Evolutionary conservation across 2,329 filamentous ascomycete species (phyloP), one percentile per base, ranked within the genome.

Genomic region (Cyanodermella asteris): DNA sequence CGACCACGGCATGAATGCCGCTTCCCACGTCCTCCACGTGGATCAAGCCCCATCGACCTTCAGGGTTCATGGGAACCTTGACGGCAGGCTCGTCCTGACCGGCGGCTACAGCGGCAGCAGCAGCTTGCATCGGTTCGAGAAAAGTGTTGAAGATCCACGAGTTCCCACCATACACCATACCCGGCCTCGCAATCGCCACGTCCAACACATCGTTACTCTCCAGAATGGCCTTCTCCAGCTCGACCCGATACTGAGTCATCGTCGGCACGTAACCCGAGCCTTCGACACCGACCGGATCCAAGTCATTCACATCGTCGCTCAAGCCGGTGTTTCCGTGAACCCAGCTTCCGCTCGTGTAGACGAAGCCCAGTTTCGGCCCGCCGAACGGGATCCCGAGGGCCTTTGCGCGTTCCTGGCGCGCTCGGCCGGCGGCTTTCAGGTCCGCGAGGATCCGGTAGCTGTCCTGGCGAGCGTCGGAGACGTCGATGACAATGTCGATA

Each of bases 21-120:
- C 37, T 28, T 0, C 43, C 49, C 3, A 40, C 37, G 33, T 53
- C 49, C 24, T 51, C 46, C 7, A 53, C 43, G 28, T 51, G 47
- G n/a, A 49, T 30, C 5, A 48, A 26, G 6, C 39, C 38, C 6
- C 40, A 30, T 7, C 35, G 31, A 16, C 34, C 34, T 8, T 32
- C 24, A 4, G 29, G 19, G 13, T 43, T 41, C 4, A 34, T 35
- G 7, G 36, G 19, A 7, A 42, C 19, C 9, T 35, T 11, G 12
- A 47, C 29, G 4, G 27, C 27, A 4, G 36, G 34, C 4, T 31
- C 27, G 2, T 24, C 19, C 3, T 24, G 29, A 13, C 34, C 36
- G 4, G 16, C 28, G 24, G 37, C 33, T 3, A 34, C 32, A 9
- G 42, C 44, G 5, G 32, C 29, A 10, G 39, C n/a, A n/a, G n/a